phyloP scores from a whole-genome alignment of 805 yeast species.

The Lachancea sp. region DNA sequence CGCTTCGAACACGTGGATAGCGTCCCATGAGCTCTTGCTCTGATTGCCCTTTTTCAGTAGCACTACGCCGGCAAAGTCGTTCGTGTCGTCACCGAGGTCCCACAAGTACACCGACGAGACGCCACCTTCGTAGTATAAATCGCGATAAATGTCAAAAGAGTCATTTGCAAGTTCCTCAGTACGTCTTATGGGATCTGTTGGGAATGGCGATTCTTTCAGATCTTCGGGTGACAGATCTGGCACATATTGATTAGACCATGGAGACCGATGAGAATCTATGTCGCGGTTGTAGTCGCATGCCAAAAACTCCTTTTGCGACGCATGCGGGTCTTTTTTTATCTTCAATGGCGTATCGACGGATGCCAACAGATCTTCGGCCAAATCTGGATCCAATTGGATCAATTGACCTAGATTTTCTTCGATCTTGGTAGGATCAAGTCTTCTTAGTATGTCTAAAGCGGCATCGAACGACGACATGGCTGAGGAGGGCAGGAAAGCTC shows the following conservation, averaged over 20 bases:
- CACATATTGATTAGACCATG: constrained; percentile 73
- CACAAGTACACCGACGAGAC: constrained; percentile 82
- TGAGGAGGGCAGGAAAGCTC: neutral
- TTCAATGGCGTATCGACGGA: constrained; percentile 80
- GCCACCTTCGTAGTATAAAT: constrained; percentile 93
- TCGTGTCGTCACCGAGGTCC: constrained; percentile 63
- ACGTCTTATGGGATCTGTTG: constrained; percentile 58
- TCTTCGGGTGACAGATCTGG: constrained; percentile 39
- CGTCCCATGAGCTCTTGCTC: constrained; percentile 70
- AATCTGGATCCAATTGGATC: constrained; percentile 46
- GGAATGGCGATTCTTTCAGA: constrained; percentile 66
- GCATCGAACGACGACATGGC: constrained; percentile 47
- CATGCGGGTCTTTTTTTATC: constrained; percentile 30
- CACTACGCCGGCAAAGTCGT: constrained; percentile 80
- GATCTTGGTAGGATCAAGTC: constrained; percentile 63
- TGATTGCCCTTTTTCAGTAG: constrained; percentile 58
- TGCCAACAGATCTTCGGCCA: constrained; percentile 82
- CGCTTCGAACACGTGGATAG: constrained; percentile 87
- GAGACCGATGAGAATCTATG: constrained; percentile 86
- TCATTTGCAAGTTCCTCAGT: constrained; percentile 80
- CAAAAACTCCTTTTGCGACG: constrained; percentile 51
- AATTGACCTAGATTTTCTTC: constrained; percentile 41
- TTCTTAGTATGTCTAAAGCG: constrained; percentile 68
- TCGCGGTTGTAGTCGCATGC: constrained; percentile 95
- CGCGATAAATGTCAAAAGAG: constrained; percentile 87